Percentiles rank a stretch among this genome's conserved stretches.
phyloP scores from a whole-genome alignment of 257 asterid species.

The Linderniella brevidens region DNA sequence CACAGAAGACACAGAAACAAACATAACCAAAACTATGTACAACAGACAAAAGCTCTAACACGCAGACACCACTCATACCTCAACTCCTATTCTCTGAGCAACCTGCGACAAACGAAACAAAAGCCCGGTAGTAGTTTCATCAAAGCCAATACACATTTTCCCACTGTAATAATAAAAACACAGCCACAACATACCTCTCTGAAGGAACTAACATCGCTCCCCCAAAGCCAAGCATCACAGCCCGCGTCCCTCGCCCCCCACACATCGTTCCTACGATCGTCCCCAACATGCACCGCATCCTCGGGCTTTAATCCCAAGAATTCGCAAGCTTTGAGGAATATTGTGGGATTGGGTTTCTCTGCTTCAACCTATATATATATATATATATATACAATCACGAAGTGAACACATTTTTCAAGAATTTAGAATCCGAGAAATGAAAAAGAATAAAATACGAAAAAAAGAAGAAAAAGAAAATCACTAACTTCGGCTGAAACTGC shows the following conservation, averaged over 20 bases:
- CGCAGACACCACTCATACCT: slow-evolving; percentile 29
- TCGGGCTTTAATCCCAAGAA: slow-evolving; percentile 77
- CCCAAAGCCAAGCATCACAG: slow-evolving; percentile 99
- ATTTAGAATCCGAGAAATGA: background rate
- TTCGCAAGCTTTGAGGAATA: slow-evolving; percentile 91
- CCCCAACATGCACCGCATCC: slow-evolving; percentile 96
- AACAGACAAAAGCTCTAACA: too few species aligned
- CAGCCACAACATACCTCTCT: slow-evolving; percentile 42
- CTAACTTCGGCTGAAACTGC: slow-evolving; percentile 96
- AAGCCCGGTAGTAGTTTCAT: slow-evolving; percentile 6
- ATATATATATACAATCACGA: too few species aligned
- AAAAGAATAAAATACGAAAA: too few species aligned
- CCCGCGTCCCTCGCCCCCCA: slow-evolving; percentile 99
- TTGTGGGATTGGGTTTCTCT: slow-evolving; percentile 96
- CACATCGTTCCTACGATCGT: slow-evolving; percentile 87
- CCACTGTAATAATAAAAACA: background rate
- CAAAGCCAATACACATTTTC: background rate
- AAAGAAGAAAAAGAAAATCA: slow-evolving; percentile 4
- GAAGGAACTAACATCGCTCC: slow-evolving; percentile 81
- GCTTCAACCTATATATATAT: slow-evolving; percentile 88
- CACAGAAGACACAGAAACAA: too few species aligned
- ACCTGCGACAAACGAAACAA: slow-evolving; percentile 26
- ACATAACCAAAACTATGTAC: too few species aligned
- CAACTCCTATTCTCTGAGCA: slow-evolving; percentile 78
- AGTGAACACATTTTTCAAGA: background rate